Base-by-base conservation (phyloP, 345 rosid genomes). In the Abelmoschus esculentus region DNA sequence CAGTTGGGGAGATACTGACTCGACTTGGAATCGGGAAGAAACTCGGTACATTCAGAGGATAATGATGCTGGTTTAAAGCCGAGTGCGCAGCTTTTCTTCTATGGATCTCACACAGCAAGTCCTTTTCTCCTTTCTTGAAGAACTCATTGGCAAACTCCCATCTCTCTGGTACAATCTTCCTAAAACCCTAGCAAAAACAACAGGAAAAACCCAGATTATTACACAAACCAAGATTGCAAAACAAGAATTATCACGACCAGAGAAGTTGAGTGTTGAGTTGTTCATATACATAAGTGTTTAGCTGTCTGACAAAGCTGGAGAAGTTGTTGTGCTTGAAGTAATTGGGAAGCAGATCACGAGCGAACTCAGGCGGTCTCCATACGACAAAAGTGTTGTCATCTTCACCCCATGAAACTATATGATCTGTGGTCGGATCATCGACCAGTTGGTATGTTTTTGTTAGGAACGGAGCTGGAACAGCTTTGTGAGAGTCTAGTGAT, bases 61-160 rank as follows among this genome's bases (percentile, higher is more conserved):
- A 79, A 36, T 22, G 26, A 22, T 22, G 26, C 26, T 22, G 26
- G 26, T 22, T 22, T 22, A 22, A 22, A 22, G 26, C 26, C 26
- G 88, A 86, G 42, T 87, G 98, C 49, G 90, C 74, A 47, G 96
- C 87, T 80, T 91, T 93, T 32, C 99, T 70, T 50, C 99, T 78
- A 53, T 90, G 96, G 88, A 93, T 93, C 84, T 89, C 97, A 60
- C 97, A 93, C 36, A 93, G 92, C 67, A 89, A 70, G 74, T 93
- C 96, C 73, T 93, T 91, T 52, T 91, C 97, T 66, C 99, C 99
- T 68, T 85, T 88, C 74, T 86, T 87, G 89, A 93, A 91, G 77
- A 80, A 87, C 80, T 93, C 99, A 64, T 93, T 93, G 0, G 96
- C 97, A 28, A 93, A 93, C 76, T 93, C 99, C 98, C 99, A 93